Percentiles rank a stretch among this genome's conserved stretches.
These are phyloP conservation scores for Ballota nigra DNA, from an alignment of 257 asterid species.

Conservation along the genomic window DNA sequence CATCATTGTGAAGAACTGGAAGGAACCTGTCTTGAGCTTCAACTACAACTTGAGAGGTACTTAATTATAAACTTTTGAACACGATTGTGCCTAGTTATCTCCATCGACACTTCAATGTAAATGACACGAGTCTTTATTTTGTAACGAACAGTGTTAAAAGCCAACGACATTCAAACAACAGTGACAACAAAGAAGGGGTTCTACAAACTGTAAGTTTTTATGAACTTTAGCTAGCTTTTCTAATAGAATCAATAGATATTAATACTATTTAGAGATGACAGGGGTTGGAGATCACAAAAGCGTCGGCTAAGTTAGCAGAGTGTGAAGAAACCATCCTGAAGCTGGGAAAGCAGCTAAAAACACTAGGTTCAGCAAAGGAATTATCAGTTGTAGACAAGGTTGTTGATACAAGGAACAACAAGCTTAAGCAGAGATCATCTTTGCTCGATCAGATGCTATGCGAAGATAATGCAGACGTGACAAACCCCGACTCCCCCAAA, in stretches of 20 bases:
- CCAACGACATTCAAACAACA: constrained; percentile 34
- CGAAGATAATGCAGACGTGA: constrained; percentile 44
- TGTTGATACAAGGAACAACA: constrained; percentile 30
- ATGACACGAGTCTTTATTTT: constrained; percentile 1
- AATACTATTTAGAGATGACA: constrained; percentile 24
- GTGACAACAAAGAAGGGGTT: constrained; percentile 48
- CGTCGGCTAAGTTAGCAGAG: constrained; percentile 73
- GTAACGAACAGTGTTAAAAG: constrained; percentile 35
- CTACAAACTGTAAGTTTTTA: constrained; percentile 58
- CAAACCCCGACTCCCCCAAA: constrained; percentile 31
- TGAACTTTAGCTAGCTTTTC: background rate
- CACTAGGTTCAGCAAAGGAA: constrained; percentile 52
- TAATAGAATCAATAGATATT: background rate
- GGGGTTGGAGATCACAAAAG: constrained; percentile 81
- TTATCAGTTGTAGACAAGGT: constrained; percentile 39
- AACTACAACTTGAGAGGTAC: constrained; percentile 86
- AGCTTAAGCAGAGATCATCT: constrained; percentile 50
- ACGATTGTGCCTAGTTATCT: background rate
- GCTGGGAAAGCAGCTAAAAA: constrained; percentile 70
- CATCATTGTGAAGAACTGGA: constrained; percentile 71
- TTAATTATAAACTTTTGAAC: background rate
- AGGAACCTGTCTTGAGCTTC: constrained; percentile 80
- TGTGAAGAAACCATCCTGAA: constrained; percentile 73
- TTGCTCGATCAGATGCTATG: constrained; percentile 68
- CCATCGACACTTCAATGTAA: background rate